Base-by-base conservation (phyloP, 805 yeast genomes). In the Ogataea sp. region DNA sequence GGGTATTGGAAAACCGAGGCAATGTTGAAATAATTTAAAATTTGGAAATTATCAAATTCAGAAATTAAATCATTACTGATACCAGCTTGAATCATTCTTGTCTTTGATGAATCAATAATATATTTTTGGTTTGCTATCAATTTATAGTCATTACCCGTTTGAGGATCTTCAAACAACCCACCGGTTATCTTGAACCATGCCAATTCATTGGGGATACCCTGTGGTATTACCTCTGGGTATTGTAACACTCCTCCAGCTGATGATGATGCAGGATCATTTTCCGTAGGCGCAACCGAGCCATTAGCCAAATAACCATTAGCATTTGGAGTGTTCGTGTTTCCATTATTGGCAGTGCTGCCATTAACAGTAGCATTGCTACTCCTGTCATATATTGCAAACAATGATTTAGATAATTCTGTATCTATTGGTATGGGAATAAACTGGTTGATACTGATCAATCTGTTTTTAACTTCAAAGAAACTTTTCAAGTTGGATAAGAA, bases 181-280 rank as follows among this genome's bases (percentile, higher is more conserved):
- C 73, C 80, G 2, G 74, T 67, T 2, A 90, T 73, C 47, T 74
- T 75, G 59, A 88, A 90, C 96, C 96, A 90, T 0, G 88, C 95
- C 16, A 89, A 71, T 0, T 75, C 65, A 53, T 88, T 86, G 1
- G 84, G 78, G 18, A 67, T 68, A 0, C 85, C 86, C 3, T 64
- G 58, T 0, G 88, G 87, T 2, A 75, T 59, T 4, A 68, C 61
- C 2, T 57, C 56, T 1, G 65, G 64, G 13, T 52, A 53, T 9
- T 23, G 43, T 8, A 8, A 8, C 11, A 7, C 18, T 6, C 23
- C 18, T 11, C 23, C 11, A 29, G 43, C 11, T 16, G 7, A 7
- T 29, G 32, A 16, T 8, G 20, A 47, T 47, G 11, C 41, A 23
- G 10, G 10, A 23, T 11, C 26, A 23, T 23, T 11, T 11, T 23